phyloP scores from a whole-genome alignment of 2,329 filamentous ascomycete species.

The Diaporthe eres region DNA sequence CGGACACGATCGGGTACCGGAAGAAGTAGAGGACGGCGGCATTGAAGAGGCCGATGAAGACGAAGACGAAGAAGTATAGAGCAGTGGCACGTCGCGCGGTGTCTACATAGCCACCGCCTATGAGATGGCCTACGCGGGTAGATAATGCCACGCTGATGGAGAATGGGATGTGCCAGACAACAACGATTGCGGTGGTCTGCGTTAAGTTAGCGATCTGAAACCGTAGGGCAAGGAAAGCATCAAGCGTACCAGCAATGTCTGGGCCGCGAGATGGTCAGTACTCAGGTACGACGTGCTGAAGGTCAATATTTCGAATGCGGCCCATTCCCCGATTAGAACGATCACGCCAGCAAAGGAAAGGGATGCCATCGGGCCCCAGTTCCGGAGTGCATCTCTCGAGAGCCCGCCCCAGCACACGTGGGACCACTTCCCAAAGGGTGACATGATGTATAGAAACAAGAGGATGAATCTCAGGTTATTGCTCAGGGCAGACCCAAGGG shows the following conservation, averaged over 20 bases:
- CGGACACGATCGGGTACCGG: constrained; percentile 48
- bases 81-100: constrained; percentile 50
- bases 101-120: constrained; percentile 53
- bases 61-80: constrained; percentile 53
- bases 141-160: constrained; percentile 58
- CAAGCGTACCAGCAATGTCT: constrained; percentile 52
- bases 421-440: constrained; percentile 55
- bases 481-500: constrained; percentile 63
- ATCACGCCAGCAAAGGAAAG: constrained; percentile 56
- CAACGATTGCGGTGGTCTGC: constrained; percentile 54
- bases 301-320: constrained; percentile 59
- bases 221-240: too few relatives aligned
- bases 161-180: constrained; percentile 60
- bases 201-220: neutral
- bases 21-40: constrained; percentile 50
- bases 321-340: constrained; percentile 59
- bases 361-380: constrained; percentile 57
- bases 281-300: constrained; percentile 61
- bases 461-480: constrained; percentile 64
- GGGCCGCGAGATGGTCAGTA: constrained; percentile 58
- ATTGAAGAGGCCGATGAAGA: constrained; percentile 52
- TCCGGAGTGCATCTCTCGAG: constrained; percentile 48
- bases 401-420: constrained; percentile 62
- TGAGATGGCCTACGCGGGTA: constrained; percentile 59
- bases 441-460: constrained; percentile 60